Evolutionary conservation across 805 yeast species (phyloP).

Genomic region (Barnettozyma pratensis): DNA sequence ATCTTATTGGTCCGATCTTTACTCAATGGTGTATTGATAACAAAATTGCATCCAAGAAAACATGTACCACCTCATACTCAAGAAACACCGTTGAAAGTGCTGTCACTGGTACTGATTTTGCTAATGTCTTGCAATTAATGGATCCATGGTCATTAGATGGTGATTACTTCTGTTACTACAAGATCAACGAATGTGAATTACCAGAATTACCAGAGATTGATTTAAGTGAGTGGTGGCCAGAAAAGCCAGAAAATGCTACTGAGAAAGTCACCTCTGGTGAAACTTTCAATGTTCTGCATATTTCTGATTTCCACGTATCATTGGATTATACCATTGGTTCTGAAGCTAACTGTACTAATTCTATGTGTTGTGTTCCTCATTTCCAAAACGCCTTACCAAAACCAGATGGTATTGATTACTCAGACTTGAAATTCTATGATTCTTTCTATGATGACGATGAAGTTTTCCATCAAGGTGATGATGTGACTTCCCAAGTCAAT

Average conservation of each 20-base stretch:
- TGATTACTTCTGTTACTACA: constrained; percentile 54
- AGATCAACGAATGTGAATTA: constrained; percentile 43
- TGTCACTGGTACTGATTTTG: constrained; percentile 42
- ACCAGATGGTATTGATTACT: constrained; percentile 13
- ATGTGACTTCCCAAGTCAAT: constrained; percentile 27
- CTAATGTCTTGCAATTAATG: constrained; percentile 45
- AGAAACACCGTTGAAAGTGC: constrained; percentile 34
- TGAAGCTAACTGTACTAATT: constrained; percentile 45
- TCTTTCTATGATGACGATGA: constrained; percentile 27
- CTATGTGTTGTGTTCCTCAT: constrained; percentile 56
- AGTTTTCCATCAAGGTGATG: constrained; percentile 29
- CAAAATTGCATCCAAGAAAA: constrained; percentile 19
- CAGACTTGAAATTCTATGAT: constrained; percentile 26
- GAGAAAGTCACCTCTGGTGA: constrained; percentile 40
- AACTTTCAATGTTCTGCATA: constrained; percentile 56
- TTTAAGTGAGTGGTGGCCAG: constrained; percentile 39
- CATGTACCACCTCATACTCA: constrained; percentile 30
- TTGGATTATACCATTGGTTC: constrained; percentile 45
- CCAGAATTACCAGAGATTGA: constrained; percentile 51
- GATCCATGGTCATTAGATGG: constrained; percentile 51
- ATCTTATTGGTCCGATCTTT: constrained; percentile 36
- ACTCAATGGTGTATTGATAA: constrained; percentile 39
- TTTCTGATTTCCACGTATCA: constrained; percentile 60
- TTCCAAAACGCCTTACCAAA: constrained; percentile 10
- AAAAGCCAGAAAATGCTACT: constrained; percentile 35